Evolutionary conservation across 2,329 filamentous ascomycete species (phyloP).

Genomic region (Epichloe typhina): DNA sequence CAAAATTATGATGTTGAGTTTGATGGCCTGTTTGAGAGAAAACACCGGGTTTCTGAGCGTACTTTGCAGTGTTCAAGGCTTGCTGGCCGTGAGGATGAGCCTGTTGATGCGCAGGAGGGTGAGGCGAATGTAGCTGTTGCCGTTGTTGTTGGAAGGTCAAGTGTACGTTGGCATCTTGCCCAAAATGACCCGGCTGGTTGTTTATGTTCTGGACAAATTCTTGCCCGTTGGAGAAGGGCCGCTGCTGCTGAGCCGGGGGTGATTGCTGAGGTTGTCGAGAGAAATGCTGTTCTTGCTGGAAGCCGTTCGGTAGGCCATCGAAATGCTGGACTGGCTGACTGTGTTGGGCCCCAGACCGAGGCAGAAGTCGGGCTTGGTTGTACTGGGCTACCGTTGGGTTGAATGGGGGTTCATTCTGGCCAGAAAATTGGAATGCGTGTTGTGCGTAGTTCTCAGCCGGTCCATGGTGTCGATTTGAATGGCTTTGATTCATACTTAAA

Average conservation of each 20-base stretch:
- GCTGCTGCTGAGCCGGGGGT: conserved; percentile 9
- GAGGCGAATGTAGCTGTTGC: conserved; percentile 4
- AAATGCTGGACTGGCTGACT: conserved; percentile 22
- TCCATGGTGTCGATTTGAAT: conserved; percentile 12
- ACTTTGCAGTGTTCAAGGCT: conserved; percentile 10
- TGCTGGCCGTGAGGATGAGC: conserved; percentile 17
- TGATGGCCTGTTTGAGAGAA: conserved; percentile 6
- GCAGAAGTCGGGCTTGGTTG: conserved; percentile 20
- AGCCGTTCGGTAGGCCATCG: conserved; percentile 14
- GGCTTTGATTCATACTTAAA: conserved; percentile 15
- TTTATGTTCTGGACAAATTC: conserved; percentile 5
- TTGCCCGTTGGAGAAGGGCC: conserved; percentile 3
- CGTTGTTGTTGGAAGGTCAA: conserved; percentile 10
- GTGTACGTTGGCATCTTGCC: conserved; percentile 3
- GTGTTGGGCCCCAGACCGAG: conserved; percentile 19
- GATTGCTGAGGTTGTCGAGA: conserved; percentile 17
- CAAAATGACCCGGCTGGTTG: conserved; percentile 3
- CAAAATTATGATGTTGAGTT: conserved; percentile 6
- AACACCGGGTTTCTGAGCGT: background rate
- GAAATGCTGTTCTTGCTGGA: conserved; percentile 14
- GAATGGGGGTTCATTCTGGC: conserved; percentile 20
- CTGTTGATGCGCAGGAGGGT: conserved; percentile 7
- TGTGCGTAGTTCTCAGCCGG: conserved; percentile 21
- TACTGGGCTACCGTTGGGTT: conserved; percentile 20
- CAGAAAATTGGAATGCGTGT: conserved; percentile 20